A percentile compares a stretch with the other conserved stretches of the same genome.
These are phyloP conservation scores for Carallia pectinifolia DNA, from an alignment of 345 rosid genomes.

Conservation along the genomic window DNA sequence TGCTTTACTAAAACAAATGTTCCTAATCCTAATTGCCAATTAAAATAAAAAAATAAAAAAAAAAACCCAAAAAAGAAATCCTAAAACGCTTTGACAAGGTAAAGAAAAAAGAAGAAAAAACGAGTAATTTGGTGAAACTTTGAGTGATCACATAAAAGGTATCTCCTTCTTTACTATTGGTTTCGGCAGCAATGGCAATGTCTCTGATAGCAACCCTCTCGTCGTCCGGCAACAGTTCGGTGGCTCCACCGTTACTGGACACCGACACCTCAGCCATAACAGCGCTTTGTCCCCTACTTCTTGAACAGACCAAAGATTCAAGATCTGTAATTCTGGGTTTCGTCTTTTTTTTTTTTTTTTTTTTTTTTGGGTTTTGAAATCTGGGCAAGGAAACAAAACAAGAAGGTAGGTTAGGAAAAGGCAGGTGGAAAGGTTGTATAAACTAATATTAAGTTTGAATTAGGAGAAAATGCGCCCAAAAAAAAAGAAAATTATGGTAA, in stretches of 20 bases:
- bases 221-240: constrained; percentile 80
- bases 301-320: not conserved
- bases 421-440: no score
- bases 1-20: no score
- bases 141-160: constrained; percentile 81
- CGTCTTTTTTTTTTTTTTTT: no score
- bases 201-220: constrained; percentile 92
- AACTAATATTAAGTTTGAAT: no score
- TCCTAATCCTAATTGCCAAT: not conserved
- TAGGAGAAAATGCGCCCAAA: no score
- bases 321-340: not conserved
- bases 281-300: constrained; percentile 21
- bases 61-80: not conserved
- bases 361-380: no score
- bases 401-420: no score
- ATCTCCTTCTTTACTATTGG: constrained; percentile 85
- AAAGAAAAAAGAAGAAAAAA: not conserved
- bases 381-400: not conserved
- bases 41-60: not conserved
- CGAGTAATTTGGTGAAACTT: constrained; percentile 31
- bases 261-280: constrained; percentile 41
- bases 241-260: constrained; percentile 41
- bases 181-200: constrained; percentile 84
- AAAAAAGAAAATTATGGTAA: no score
- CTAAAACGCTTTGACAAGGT: not conserved